Percentiles rank a stretch among this genome's conserved stretches.
Evolutionary conservation across 768 basidiomycete species (phyloP).

Genomic region (Lactarius sanguifluus): DNA sequence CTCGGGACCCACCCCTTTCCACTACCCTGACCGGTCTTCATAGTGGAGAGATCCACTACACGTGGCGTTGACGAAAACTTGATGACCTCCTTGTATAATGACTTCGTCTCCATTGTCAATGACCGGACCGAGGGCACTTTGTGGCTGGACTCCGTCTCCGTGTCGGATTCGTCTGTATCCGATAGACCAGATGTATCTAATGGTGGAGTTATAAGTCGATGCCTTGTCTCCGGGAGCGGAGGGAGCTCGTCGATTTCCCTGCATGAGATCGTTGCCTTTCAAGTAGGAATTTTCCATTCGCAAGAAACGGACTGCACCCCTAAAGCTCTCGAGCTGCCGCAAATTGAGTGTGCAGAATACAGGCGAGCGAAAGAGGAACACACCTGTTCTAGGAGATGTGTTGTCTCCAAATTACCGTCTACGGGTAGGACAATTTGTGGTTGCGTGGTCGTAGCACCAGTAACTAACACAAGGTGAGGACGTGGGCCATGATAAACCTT

Average conservation of each 20-base stretch:
- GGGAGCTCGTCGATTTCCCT: conserved; percentile 77
- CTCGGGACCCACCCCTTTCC: conserved; percentile 71
- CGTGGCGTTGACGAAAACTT: conserved; percentile 77
- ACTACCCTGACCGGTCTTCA: conserved; percentile 53
- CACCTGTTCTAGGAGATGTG: conserved; percentile 87
- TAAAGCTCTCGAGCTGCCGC: conserved; percentile 83
- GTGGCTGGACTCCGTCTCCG: conserved; percentile 44
- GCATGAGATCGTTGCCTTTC: conserved; percentile 87
- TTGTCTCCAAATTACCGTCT: conserved; percentile 84
- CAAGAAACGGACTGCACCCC: conserved; percentile 89
- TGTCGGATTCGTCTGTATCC: conserved; percentile 63
- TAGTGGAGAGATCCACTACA: conserved; percentile 78
- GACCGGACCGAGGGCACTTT: conserved; percentile 58
- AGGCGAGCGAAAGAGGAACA: conserved; percentile 20
- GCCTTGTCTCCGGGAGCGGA: conserved; percentile 50
- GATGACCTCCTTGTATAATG: conserved; percentile 87
- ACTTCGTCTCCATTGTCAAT: conserved; percentile 77
- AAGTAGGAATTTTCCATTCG: conserved; percentile 91
- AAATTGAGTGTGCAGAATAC: conserved; percentile 22
- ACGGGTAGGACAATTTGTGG: conserved; percentile 64
- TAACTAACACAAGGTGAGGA: conserved; percentile 33
- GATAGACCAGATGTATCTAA: conserved; percentile 63
- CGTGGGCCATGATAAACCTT: background rate
- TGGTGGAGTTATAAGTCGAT: conserved; percentile 60
- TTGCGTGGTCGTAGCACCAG: conserved; percentile 48